Evolutionary conservation across 2,329 filamentous ascomycete genomes (phyloP), one percentile per base, ranked within the genome.

Genomic region (Eurotiales sp.): DNA sequence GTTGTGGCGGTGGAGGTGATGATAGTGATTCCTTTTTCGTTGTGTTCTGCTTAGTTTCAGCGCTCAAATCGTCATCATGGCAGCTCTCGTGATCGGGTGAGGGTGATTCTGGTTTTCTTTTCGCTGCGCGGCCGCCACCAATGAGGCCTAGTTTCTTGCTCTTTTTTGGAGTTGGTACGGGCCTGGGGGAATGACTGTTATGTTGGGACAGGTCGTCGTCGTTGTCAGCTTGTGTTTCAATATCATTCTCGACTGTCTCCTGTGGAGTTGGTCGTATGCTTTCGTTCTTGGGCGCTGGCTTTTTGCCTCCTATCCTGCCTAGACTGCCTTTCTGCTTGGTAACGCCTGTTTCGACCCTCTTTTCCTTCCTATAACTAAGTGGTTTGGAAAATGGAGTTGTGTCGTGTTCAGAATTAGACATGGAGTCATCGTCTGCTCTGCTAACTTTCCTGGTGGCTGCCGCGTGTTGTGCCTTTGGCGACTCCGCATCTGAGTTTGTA

Each of bases 121-220:
- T 65, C n/a, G n/a, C n/a, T n/a, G n/a, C n/a, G n/a, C n/a, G n/a
- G 25, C 43, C 22, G 36, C 45, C 46, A 29, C 65, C 65, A 25
- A 69, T 68, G 7, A 63, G 56, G 19, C 66, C 66, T 42, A 69
- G 53, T 21, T 58, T 58, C 36, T 61, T 59, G 7, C 50, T 21
- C 29, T 25, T 41, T 32, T 56, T 58, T 49, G 30, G 37, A 17
- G 23, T 30, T 23, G 22, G 12, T 41, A 36, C 46, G 50, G n/a
- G 51, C 36, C 47, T 53, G 15, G 41, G 22, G n/a, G 36, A 46
- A 37, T 46, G 47, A 42, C 48, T 45, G 44, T 48, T 50, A 40
- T 23, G 32, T 27, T 19, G 50, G 8, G 21, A n/a, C 5, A 40
- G 3, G 25, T 44, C 15, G 14, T 36, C 22, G 7, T 50, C 22